Evolutionary conservation across 257 asterid species (phyloP).

Genomic region (Schizonepeta tenuifolia): DNA sequence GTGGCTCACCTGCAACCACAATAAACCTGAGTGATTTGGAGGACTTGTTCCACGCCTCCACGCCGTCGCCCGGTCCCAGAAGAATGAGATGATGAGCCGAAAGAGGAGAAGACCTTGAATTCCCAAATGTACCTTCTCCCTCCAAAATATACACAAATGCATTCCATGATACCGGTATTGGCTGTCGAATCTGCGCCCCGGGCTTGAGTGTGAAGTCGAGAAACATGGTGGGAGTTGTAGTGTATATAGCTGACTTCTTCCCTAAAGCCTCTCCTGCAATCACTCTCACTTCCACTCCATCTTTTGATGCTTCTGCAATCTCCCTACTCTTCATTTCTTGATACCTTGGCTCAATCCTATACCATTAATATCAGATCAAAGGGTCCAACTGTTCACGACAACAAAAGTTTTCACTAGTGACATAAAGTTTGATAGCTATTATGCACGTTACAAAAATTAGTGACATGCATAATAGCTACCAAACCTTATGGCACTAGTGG

Average conservation of each 20-base stretch:
- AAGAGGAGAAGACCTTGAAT: slow-evolving; percentile 43
- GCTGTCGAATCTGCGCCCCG: slow-evolving; percentile 64
- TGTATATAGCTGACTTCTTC: slow-evolving; percentile 58
- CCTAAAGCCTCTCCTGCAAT: slow-evolving; percentile 89
- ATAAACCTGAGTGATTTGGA: slow-evolving; percentile 58
- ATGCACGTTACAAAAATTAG: too few relatives aligned
- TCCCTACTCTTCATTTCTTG: slow-evolving; percentile 74
- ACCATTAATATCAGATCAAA: neutral
- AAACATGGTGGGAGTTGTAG: slow-evolving; percentile 88
- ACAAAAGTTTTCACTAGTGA: too few relatives aligned
- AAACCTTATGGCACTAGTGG: too few relatives aligned
- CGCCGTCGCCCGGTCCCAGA: slow-evolving; percentile 68
- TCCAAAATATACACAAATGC: slow-evolving; percentile 82
- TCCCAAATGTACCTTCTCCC: slow-evolving; percentile 73
- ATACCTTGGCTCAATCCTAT: slow-evolving; percentile 82
- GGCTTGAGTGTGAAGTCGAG: slow-evolving; percentile 77
- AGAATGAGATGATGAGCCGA: slow-evolving; percentile 70
- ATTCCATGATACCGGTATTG: slow-evolving; percentile 67
- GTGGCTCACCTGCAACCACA: slow-evolving; percentile 78
- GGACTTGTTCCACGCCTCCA: slow-evolving; percentile 72
- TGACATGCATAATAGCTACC: too few relatives aligned
- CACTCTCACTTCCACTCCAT: slow-evolving; percentile 68
- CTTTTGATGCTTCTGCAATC: slow-evolving; percentile 60
- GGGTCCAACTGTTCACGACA: slow-evolving; percentile 22
- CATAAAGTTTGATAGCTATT: too few relatives aligned